Evolutionary conservation across 2,329 filamentous ascomycete genomes (phyloP), one percentile per base, ranked within the genome.

Genomic region (Aspergillus sp.): DNA sequence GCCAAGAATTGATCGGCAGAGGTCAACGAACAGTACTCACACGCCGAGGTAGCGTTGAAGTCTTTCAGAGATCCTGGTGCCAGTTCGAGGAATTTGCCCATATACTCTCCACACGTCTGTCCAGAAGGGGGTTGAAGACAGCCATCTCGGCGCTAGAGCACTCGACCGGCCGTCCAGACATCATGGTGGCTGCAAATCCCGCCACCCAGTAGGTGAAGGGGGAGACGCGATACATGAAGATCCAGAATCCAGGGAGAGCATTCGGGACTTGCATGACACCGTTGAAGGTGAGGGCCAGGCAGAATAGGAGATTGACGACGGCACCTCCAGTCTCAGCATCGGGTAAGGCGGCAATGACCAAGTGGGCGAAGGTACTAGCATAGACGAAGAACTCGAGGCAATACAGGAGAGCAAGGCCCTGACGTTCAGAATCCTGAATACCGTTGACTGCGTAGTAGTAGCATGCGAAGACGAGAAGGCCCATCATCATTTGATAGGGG

Each of bases 401-500:
- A 57, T 88, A 80, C 27, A 95, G 70, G 73, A 91, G 90, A 75
- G 90, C 85, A 8, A 91, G 78, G 1, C 72, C 85, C 7, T 87
- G 86, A 29, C 88, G 86, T 56, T 86, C 79, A 5, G 76, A 65
- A 3, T 83, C 76, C 47, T 80, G 71, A 48, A 78, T 76, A 1
- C 73, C 72, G 10, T 73, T 66, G 1, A 94, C 81, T 1, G 89
- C 87, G 64, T 93, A 95, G 73, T 94, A 95, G 80, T 86, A 91
- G 65, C 76, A 83, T 60, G 87, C 76, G 71, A 75, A 95, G 73
- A 90, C 84, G 51, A 93, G 67, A 9, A 84, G 75, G 5, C 84
- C 79, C 77, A 88, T 56, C 27, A 93, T 64, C 0, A 82, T 78
- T 65, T 93, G 89, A 85, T 88, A 95, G 0, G 88, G 88, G 2